Conservation (phyloP, 2,329 filamentous ascomycete species). For the Sphaerostilbella broomeana region DNA sequence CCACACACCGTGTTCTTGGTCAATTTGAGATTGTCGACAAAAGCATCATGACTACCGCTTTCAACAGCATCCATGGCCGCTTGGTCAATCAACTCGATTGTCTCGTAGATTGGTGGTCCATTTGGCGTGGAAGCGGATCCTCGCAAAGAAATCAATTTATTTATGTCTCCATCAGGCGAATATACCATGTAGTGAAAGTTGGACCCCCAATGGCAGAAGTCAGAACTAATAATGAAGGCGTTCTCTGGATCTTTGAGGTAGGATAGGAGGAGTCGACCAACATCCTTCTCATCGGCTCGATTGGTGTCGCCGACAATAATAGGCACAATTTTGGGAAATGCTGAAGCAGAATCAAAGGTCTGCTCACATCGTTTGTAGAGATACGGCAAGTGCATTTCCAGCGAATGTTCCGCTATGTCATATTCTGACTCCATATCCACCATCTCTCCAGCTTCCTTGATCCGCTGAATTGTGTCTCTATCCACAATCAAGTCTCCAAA, state of each 20-base stretch:
- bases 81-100: conserved; percentile 73
- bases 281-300: conserved; percentile 55
- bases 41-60: conserved; percentile 62
- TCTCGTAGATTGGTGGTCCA: conserved; percentile 65
- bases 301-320: conserved; percentile 76
- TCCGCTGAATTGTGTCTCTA: conserved; percentile 41
- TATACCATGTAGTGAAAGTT: conserved; percentile 81
- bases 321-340: conserved; percentile 72
- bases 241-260: conserved; percentile 71
- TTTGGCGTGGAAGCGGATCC: conserved; percentile 28
- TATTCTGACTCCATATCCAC: conserved; percentile 53
- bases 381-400: conserved; percentile 96
- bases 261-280: conserved; percentile 65
- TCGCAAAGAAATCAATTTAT: conserved; percentile 33
- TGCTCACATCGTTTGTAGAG: conserved; percentile 68
- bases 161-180: conserved; percentile 36
- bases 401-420: conserved; percentile 82
- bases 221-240: conserved; percentile 83
- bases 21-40: conserved; percentile 59
- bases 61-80: conserved; percentile 80
- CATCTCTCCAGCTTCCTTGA: conserved; percentile 34
- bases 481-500: conserved; percentile 67
- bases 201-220: conserved; percentile 94
- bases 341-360: conserved; percentile 40
- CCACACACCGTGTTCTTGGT: conserved; percentile 93